Conservation (phyloP, 2,329 filamentous ascomycete species). For the Magnaporthiopsis rhizophila region DNA sequence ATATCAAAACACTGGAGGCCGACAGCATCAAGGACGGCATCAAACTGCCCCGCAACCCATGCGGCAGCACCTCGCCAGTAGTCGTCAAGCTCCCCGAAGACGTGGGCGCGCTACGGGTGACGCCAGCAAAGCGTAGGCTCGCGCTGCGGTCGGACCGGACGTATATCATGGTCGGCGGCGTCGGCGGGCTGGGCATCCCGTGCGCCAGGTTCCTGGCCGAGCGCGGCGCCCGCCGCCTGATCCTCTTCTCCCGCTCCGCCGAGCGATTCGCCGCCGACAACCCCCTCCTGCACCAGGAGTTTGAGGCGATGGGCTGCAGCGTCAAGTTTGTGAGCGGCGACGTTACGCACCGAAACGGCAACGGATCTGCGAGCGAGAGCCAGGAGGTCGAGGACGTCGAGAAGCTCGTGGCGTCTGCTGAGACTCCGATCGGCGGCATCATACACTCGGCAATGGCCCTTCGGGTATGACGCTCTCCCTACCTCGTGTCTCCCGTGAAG, state of each 20-base stretch:
- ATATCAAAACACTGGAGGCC: neutral
- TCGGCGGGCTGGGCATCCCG: constrained; percentile 28
- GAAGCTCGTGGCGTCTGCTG: constrained; percentile 10
- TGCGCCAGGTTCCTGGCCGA: constrained; percentile 26
- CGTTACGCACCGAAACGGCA: no score
- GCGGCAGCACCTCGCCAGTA: no score
- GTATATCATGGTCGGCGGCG: constrained; percentile 30
- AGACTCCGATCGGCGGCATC: constrained; percentile 16
- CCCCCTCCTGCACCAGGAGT: constrained; percentile 12
- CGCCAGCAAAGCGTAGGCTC: neutral
- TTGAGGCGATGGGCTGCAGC: constrained; percentile 16
- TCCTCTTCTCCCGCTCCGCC: constrained; percentile 29
- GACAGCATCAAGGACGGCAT: neutral
- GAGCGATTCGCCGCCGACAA: constrained; percentile 11
- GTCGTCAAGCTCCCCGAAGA: neutral
- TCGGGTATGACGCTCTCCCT: neutral
- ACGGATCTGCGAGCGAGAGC: constrained; percentile 13
- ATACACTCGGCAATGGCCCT: constrained; percentile 20
- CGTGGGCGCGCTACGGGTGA: neutral
- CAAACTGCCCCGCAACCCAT: neutral
- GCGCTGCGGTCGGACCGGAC: constrained; percentile 15
- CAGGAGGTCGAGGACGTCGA: constrained; percentile 12
- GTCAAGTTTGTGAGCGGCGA: constrained; percentile 13
- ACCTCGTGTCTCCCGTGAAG: neutral
- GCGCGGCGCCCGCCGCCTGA: constrained; percentile 29